Evolutionary conservation across 345 rosid genomes (phyloP).

Genomic region (Ailanthus altissimus): DNA sequence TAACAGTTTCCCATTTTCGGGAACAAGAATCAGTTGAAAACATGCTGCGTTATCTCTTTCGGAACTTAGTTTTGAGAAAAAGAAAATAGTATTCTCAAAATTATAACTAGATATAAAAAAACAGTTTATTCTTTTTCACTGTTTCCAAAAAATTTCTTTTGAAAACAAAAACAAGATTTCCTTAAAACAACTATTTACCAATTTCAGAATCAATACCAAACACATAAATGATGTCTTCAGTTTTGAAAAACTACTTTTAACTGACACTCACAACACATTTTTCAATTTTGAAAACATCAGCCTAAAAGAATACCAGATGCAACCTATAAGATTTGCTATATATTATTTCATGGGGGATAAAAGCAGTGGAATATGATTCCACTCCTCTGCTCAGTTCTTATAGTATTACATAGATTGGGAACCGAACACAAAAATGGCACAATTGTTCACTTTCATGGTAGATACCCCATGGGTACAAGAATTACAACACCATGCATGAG

Average conservation of each 20-base stretch:
- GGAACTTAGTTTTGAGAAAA: not conserved
- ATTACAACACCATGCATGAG: not conserved
- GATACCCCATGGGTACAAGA: conserved; percentile 15
- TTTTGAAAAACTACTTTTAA: not conserved
- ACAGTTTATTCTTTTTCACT: not conserved
- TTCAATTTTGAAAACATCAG: not conserved
- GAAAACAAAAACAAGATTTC: not conserved
- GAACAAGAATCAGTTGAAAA: not conserved
- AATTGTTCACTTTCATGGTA: not conserved
- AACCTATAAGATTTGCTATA: not conserved
- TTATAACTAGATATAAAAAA: not conserved
- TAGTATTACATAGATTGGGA: not conserved
- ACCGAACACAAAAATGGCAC: conserved; percentile 3
- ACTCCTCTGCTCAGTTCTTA: not conserved
- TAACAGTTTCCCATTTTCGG: not conserved
- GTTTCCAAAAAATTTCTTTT: not conserved
- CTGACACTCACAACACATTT: not conserved
- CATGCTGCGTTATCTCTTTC: not conserved
- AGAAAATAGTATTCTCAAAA: not conserved
- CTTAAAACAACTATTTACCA: not conserved
- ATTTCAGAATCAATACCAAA: not conserved
- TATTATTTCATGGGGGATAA: not conserved
- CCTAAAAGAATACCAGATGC: not conserved
- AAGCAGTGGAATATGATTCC: conserved; percentile 8
- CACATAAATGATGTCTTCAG: not conserved